Evolutionary conservation across 192 early-diverging fungal genomes (phyloP).

Genomic region (Rhizophagus prolifer): DNA sequence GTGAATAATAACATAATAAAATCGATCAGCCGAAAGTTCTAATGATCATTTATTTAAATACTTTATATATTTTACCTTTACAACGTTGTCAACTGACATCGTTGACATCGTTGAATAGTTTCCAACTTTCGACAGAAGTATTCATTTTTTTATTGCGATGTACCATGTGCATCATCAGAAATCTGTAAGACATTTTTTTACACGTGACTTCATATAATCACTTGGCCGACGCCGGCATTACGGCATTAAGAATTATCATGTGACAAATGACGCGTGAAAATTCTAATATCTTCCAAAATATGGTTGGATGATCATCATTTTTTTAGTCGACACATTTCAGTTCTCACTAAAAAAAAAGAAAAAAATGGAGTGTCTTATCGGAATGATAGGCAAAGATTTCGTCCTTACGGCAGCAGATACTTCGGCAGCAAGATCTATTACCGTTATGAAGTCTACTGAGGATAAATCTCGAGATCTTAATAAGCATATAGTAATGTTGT

Average conservation of each 20-base stretch:
- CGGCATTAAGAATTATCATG: no score
- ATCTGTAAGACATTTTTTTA: no score
- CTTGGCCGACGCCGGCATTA: no score
- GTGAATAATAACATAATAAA: not conserved
- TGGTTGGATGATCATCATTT: no score
- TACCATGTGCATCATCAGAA: no score
- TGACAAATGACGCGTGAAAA: no score
- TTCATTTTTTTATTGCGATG: no score
- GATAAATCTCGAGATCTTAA: slow-evolving; percentile 89
- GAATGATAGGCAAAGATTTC: slow-evolving; percentile 93
- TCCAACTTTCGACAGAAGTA: no score
- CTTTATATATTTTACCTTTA: slow-evolving; percentile 22
- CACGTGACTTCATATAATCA: no score
- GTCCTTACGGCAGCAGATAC: slow-evolving; percentile 84
- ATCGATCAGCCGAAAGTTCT: not conserved
- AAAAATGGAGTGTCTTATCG: slow-evolving; percentile 82
- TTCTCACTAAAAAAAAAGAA: not conserved
- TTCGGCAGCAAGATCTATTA: slow-evolving; percentile 73
- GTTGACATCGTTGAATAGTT: not conserved
- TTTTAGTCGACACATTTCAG: no score
- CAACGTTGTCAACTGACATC: slow-evolving; percentile 34
- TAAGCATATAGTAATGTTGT: slow-evolving; percentile 80
- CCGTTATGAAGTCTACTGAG: slow-evolving; percentile 88
- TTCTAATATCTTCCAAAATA: no score
- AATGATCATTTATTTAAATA: not conserved